Evolutionary conservation across 108 stramenopile species (phyloP).

Genomic region (Cyclotella kingstonii): DNA sequence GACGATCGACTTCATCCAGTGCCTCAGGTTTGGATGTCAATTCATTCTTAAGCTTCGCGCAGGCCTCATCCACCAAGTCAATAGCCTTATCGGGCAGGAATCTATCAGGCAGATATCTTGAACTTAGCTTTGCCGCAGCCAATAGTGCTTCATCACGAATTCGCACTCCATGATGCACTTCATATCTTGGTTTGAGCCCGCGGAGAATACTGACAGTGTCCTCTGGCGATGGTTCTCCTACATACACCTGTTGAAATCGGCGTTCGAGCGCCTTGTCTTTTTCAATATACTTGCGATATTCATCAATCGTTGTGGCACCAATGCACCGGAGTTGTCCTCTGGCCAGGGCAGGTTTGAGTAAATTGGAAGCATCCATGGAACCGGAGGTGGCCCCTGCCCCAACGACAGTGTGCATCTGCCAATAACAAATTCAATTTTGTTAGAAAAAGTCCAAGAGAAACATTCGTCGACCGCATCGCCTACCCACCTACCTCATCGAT

Average conservation of each 20-base stretch:
- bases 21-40: conserved; percentile 68
- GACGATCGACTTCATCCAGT: conserved; percentile 50
- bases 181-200: conserved; percentile 95
- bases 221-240: conserved; percentile 94
- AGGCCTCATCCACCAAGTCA: conserved; percentile 98
- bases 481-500: conserved; percentile 84
- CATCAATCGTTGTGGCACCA: conserved; percentile 97
- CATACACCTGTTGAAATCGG: conserved; percentile 97
- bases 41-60: conserved; percentile 88
- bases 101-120: conserved; percentile 96
- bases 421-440: background rate
- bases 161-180: conserved; percentile 95
- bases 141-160: conserved; percentile 97
- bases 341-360: conserved; percentile 97
- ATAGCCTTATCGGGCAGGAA: conserved; percentile 81
- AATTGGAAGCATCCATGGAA: conserved; percentile 97
- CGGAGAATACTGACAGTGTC: conserved; percentile 97
- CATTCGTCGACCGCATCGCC: background rate
- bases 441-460: background rate
- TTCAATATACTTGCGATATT: conserved; percentile 96
- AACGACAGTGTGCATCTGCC: conserved; percentile 93
- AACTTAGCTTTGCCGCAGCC: conserved; percentile 95
- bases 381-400: conserved; percentile 93
- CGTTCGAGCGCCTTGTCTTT: conserved; percentile 98
- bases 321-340: conserved; percentile 97